These are phyloP conservation scores for Aquilaria agallochum DNA, from an alignment of 441 rosid species.

Conservation along the genomic window DNA sequence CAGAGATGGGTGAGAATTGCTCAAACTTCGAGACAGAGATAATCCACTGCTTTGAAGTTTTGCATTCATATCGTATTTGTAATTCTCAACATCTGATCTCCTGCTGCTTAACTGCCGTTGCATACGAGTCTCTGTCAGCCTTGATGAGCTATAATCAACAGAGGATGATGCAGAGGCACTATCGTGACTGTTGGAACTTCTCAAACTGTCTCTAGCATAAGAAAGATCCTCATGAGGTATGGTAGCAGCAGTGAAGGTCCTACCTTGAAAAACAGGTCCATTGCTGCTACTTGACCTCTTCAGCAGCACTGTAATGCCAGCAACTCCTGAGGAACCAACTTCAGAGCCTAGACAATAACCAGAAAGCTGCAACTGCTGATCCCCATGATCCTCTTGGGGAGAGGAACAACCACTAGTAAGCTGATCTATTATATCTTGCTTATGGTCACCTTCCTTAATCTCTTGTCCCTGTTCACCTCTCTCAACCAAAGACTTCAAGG, in stretches of 20 bases:
- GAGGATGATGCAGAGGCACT: slow-evolving; percentile 90
- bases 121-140: slow-evolving; percentile 55
- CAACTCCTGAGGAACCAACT: slow-evolving; percentile 47
- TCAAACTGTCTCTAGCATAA: slow-evolving; percentile 68
- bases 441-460: slow-evolving; percentile 38
- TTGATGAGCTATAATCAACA: slow-evolving; percentile 63
- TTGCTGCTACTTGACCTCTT: slow-evolving; percentile 82
- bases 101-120: slow-evolving; percentile 69
- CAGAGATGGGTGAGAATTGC: slow-evolving; percentile 39
- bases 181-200: slow-evolving; percentile 80
- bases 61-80: slow-evolving; percentile 45
- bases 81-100: slow-evolving; percentile 68
- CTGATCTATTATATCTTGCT: slow-evolving; percentile 31
- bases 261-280: slow-evolving; percentile 66
- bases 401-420: slow-evolving; percentile 29
- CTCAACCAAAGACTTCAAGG: slow-evolving; percentile 28
- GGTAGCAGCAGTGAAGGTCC: slow-evolving; percentile 47
- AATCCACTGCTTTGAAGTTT: slow-evolving; percentile 63
- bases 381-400: slow-evolving; percentile 28
- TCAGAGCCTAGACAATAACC: slow-evolving; percentile 27
- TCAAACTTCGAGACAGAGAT: slow-evolving; percentile 56
- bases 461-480: slow-evolving; percentile 41
- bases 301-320: slow-evolving; percentile 65
- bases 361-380: slow-evolving; percentile 29
- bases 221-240: slow-evolving; percentile 67